A percentile compares a stretch with the other conserved stretches of the same genome.
These are phyloP conservation scores for Peterozyma toletana DNA, from an alignment of 805 yeast genomes.

Conservation along the genomic window DNA sequence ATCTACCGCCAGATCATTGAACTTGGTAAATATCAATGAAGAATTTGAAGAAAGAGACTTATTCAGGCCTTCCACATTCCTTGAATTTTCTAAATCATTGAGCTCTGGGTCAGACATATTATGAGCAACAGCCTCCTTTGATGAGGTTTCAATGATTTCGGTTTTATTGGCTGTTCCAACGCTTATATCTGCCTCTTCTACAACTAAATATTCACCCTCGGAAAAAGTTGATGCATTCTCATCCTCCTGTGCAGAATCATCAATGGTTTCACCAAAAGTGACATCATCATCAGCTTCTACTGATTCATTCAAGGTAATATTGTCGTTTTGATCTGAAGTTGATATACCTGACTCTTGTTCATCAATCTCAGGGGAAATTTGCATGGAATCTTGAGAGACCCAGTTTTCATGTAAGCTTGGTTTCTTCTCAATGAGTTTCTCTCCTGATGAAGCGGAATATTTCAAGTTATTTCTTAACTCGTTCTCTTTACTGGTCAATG, in stretches of 20 bases:
- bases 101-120: too few species aligned
- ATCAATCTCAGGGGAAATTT: background rate
- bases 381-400: too few species aligned
- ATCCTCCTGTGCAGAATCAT: background rate
- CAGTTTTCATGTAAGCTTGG: background rate
- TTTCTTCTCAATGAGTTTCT: background rate
- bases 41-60: too few species aligned
- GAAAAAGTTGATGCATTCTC: background rate
- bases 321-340: background rate
- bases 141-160: background rate
- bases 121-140: too few species aligned
- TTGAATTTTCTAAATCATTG: too few species aligned
- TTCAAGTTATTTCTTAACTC: slow-evolving; percentile 6
- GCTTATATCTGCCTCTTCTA: background rate
- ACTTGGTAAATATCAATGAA: too few species aligned
- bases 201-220: slow-evolving; percentile 1
- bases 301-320: background rate
- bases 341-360: background rate
- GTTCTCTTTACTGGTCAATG: slow-evolving; percentile 5
- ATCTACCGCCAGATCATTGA: too few species aligned
- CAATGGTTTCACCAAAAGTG: background rate
- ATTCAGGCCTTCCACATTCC: too few species aligned
- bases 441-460: slow-evolving; percentile 3
- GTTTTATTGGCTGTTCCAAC: background rate
- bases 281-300: background rate